Percentiles rank a stretch among this genome's conserved stretches.
Conservation (phyloP, 139 green algal genomes). For the Tetraselmis striata region DNA sequence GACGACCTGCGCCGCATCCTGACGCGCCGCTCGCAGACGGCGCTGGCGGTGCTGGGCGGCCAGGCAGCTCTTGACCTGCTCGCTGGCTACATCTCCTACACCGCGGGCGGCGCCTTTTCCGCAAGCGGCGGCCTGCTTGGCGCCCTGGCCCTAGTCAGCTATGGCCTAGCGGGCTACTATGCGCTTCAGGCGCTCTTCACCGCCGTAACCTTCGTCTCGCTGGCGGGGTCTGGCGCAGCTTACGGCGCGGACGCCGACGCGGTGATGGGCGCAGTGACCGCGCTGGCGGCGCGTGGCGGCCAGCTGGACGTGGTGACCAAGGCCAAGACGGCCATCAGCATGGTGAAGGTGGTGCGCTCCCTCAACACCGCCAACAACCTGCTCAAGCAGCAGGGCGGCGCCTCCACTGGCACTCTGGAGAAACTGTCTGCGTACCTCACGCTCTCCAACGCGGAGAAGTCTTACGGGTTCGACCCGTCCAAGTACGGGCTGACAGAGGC, state of each 20-base stretch:
- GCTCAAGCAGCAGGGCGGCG: slow-evolving; percentile 25
- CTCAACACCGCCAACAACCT: slow-evolving; percentile 38
- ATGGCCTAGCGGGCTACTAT: not conserved
- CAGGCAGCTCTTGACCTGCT: not conserved
- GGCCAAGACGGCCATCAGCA: slow-evolving; percentile 29
- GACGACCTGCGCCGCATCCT: not conserved
- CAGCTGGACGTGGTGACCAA: slow-evolving; percentile 33
- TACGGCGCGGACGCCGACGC: not conserved
- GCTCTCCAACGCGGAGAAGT: slow-evolving; percentile 55
- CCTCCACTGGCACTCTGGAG: slow-evolving; percentile 36
- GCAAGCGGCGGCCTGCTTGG: not conserved
- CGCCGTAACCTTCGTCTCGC: not conserved
- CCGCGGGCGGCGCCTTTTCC: not conserved
- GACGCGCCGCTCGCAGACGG: too few relatives aligned
- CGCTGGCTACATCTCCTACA: not conserved
- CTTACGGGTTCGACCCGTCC: slow-evolving; percentile 51
- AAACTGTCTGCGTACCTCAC: slow-evolving; percentile 72
- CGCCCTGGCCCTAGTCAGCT: not conserved
- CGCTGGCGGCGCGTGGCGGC: not conserved
- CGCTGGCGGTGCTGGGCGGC: not conserved
- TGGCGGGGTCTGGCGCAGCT: not conserved
- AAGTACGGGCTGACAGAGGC: slow-evolving; percentile 53
- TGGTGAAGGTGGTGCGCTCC: slow-evolving; percentile 31
- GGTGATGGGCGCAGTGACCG: not conserved
- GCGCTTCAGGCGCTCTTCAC: not conserved